Evolutionary conservation across 2,329 filamentous ascomycete genomes (phyloP).

Genomic region (Byssothecium circinans): DNA sequence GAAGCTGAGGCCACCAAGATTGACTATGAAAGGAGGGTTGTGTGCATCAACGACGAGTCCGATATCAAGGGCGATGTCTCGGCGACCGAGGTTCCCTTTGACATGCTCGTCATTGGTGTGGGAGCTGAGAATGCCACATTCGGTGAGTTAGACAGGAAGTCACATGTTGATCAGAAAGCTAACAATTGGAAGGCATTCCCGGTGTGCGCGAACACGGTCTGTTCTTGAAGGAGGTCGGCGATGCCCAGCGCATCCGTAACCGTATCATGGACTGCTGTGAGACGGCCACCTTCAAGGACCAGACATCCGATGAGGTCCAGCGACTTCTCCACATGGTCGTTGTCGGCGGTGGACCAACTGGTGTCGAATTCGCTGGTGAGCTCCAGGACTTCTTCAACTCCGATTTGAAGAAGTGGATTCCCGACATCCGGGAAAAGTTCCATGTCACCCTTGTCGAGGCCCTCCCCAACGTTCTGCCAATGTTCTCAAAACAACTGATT

Average conservation of each 20-base stretch:
- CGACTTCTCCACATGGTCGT: constrained; percentile 97
- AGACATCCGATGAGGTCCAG: constrained; percentile 82
- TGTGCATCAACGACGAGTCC: constrained; percentile 89
- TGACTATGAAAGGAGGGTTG: constrained; percentile 84
- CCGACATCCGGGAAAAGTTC: constrained; percentile 92
- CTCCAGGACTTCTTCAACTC: constrained; percentile 98
- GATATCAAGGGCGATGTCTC: constrained; percentile 83
- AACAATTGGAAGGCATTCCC: constrained; percentile 65
- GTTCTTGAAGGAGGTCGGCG: constrained; percentile 97
- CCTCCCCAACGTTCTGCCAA: constrained; percentile 91
- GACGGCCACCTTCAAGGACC: constrained; percentile 97
- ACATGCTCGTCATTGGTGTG: constrained; percentile 97
- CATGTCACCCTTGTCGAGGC: constrained; percentile 97
- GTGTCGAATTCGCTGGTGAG: constrained; percentile 97
- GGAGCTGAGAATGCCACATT: constrained; percentile 99
- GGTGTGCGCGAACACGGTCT: constrained; percentile 94
- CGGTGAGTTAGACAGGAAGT: constrained; percentile 56
- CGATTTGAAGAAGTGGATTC: constrained; percentile 97
- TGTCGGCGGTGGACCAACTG: constrained; percentile 82
- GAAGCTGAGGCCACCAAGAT: constrained; percentile 97
- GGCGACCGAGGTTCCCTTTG: constrained; percentile 89
- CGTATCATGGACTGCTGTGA: constrained; percentile 99
- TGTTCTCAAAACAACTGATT: constrained; percentile 98
- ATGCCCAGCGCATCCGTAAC: constrained; percentile 95
- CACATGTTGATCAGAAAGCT: constrained; percentile 7